Evolutionary conservation across 306 rosid genomes (phyloP), one percentile per base, ranked within the genome.

Genomic region (Fragaria ananassa): DNA sequence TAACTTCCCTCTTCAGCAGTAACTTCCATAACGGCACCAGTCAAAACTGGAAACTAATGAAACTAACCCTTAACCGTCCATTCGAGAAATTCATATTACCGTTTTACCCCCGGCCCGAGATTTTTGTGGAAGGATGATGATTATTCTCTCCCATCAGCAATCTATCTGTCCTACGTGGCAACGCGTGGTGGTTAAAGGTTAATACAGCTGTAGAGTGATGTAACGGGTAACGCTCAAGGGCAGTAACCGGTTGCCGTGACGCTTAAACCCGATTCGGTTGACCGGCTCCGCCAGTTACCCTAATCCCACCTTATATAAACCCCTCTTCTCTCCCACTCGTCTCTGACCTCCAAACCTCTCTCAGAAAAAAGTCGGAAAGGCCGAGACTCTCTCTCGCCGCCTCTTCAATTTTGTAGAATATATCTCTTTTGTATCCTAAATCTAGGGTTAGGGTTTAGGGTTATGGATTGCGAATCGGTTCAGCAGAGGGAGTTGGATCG

Each of bases 251-350:
- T 83, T 79, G 15, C 68, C 46, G 13, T 41, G 19, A 69, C 81
- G 80, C 81, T 56, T 75, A n/a, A 23, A 82, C 82, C 84, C 31
- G 76, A 80, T 54, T 75, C 71, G 10, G 86, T 80, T 76, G 72
- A 88, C 83, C 82, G 78, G 86, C 68, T 79, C 74, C 42, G 63
- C 83, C 84, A 60, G 87, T 84, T 82, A 67, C 90, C 85, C 86
- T 78, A 80, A 77, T 72, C 82, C 83, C 68, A 35, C 50, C 44
- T 62, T 74, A 78, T 86, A 80, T 84, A 82, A 82, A 37, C 81
- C 84, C 51, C 57, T 8, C 73, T 29, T 29, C 1, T 2, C 47
- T 44, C 47, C n/a, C 4, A 41, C 37, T 37, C 78, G n/a, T 19
- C 35, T 18, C 76, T 49, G 1, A 29, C 67, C 67, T 31, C 17